Percentiles rank a stretch among this genome's conserved stretches.
Evolutionary conservation across 345 rosid genomes (phyloP).

Genomic region (Citrus trifoliata): DNA sequence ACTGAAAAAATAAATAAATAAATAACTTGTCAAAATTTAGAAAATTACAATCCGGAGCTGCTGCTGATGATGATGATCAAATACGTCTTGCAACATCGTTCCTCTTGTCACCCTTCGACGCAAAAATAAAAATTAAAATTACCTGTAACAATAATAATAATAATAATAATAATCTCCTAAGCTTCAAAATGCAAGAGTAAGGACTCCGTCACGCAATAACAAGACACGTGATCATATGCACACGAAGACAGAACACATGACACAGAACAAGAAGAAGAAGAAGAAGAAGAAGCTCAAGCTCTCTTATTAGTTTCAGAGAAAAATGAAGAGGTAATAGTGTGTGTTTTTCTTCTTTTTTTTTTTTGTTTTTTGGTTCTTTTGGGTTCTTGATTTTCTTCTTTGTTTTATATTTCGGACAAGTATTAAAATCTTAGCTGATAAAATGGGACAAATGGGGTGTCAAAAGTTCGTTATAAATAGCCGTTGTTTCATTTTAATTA

Average conservation of each 20-base stretch:
- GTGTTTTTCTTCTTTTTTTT: not conserved
- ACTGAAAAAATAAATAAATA: not conserved
- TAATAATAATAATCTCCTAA: no score
- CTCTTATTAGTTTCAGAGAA: slow-evolving; percentile 1
- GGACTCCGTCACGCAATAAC: not conserved
- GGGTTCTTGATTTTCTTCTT: not conserved
- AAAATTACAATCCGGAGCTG: slow-evolving; percentile 37
- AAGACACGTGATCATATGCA: not conserved
- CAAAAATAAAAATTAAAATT: not conserved
- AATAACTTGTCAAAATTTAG: not conserved
- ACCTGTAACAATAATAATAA: not conserved
- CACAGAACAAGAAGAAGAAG: not conserved
- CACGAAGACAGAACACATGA: not conserved
- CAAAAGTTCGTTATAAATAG: slow-evolving; percentile 28
- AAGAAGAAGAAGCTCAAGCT: not conserved
- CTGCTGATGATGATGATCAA: slow-evolving; percentile 34
- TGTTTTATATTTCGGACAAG: not conserved
- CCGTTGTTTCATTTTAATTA: not conserved
- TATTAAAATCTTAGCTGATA: slow-evolving; percentile 15
- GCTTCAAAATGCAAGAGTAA: not conserved
- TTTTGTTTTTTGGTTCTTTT: no score
- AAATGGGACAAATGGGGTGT: slow-evolving; percentile 41
- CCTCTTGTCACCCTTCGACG: not conserved
- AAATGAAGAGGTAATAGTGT: not conserved
- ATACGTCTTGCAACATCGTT: slow-evolving; percentile 45